phyloP scores from a whole-genome alignment of 176 grass and related monocot genomes.

The Canna indica region DNA sequence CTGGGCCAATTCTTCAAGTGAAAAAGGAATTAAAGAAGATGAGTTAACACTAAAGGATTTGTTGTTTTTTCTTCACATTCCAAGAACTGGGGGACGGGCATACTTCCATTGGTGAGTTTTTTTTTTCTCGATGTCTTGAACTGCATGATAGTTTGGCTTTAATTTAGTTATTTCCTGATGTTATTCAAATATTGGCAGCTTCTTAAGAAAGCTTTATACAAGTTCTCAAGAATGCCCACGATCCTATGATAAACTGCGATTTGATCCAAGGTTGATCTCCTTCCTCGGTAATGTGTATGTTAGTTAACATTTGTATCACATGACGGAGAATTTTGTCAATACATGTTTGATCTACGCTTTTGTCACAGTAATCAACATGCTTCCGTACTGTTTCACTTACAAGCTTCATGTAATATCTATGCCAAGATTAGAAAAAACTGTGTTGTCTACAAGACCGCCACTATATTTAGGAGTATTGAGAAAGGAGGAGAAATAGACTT shows the following conservation, averaged over 20 bases:
- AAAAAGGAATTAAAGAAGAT: slow-evolving; percentile 31
- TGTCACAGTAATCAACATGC: neutral
- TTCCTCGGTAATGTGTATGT: neutral
- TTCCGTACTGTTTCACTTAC: neutral
- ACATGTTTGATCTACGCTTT: neutral
- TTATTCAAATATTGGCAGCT: slow-evolving; percentile 32
- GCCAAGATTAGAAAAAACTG: neutral
- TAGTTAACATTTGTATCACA: neutral
- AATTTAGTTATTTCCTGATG: neutral
- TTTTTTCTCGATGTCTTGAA: neutral
- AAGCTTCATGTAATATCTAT: neutral
- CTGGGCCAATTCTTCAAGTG: slow-evolving; percentile 45
- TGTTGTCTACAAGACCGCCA: neutral
- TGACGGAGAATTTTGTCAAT: neutral
- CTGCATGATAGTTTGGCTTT: neutral
- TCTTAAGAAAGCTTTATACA: slow-evolving; percentile 76
- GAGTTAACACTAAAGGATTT: slow-evolving; percentile 69
- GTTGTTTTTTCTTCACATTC: slow-evolving; percentile 94
- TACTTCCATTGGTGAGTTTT: slow-evolving; percentile 78
- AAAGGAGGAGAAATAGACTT: neutral
- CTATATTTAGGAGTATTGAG: neutral
- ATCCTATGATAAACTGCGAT: slow-evolving; percentile 82
- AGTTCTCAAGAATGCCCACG: slow-evolving; percentile 65
- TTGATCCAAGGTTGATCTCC: slow-evolving; percentile 57
- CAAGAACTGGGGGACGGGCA: slow-evolving; percentile 78